Evolutionary conservation across 345 rosid genomes (phyloP), one percentile per base, ranked within the genome.

Genomic region (Raphanus sativus): DNA sequence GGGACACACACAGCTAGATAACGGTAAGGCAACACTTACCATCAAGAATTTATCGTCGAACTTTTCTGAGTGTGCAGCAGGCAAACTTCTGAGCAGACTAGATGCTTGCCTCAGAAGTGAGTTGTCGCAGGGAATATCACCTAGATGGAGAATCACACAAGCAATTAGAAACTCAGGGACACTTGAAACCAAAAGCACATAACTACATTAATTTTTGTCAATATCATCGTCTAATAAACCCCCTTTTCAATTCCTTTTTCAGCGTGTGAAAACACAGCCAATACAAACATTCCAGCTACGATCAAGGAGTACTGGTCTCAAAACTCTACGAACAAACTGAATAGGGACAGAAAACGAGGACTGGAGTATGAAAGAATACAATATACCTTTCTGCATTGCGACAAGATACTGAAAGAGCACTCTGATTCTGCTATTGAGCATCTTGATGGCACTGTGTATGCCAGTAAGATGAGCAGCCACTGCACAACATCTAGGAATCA

Each of bases 401-500:
- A 68, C 84, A 75, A 92, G 99, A 81, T 91, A 91, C 65, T 95
- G 97, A 79, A 87, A 92, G 76, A 95, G 96, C 79, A 95, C 96
- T 82, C 89, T 87, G 74, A 92, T 87, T 82, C 98, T 89, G 85
- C 97, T 89, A 85, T 90, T 92, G 65, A 92, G 82, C 99, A 96
- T 96, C 90, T 95, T 95, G 86, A 93, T 93, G 48, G 99, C 99
- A 83, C 98, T 93, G 77, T 96, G 98, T 71, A 89, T 90, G 65
- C 98, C 88, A 3, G 98, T 93, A 77, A 96, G 98, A 81, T 96
- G 98, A 71, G 99, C 98, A 80, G 99, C 96, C 93, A 96, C 99
- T 96, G 84, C 85, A 87, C n/a, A 69, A 2, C 17, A 79, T 6
- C 6, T 8, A 56, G 17, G 70, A 17, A 56, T 32, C 56, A 48